These are phyloP conservation scores for Rhizopus microsporus DNA, from an alignment of 371 early-diverging fungal species.

Conservation along the genomic window DNA sequence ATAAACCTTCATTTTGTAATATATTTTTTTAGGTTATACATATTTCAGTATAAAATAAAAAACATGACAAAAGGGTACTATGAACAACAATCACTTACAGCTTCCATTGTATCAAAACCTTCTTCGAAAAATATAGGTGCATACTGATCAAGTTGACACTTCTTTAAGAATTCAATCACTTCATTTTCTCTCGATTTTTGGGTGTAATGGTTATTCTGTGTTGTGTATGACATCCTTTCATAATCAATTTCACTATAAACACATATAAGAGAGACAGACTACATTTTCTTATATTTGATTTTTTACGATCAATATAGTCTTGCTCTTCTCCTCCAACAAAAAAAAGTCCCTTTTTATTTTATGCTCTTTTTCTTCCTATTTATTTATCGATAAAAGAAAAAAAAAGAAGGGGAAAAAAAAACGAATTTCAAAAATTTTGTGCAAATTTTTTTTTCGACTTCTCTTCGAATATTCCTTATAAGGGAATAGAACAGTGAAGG, in stretches of 20 bases:
- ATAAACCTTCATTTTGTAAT: constrained; percentile 27
- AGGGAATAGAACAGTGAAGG: too few relatives aligned
- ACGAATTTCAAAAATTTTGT: too few relatives aligned
- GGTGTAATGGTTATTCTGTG: not conserved
- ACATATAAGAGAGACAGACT: too few relatives aligned
- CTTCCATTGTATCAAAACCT: constrained; percentile 49
- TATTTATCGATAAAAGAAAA: too few relatives aligned
- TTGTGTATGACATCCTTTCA: constrained; percentile 1
- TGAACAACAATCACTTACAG: constrained; percentile 28
- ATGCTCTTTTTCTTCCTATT: too few relatives aligned
- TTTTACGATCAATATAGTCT: not conserved
- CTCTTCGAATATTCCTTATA: too few relatives aligned
- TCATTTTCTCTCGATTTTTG: constrained; percentile 1
- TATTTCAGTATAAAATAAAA: not conserved
- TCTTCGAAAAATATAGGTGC: constrained; percentile 35
- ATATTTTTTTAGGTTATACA: not conserved
- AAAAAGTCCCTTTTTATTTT: not conserved
- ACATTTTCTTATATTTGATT: too few relatives aligned
- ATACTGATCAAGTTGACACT: constrained; percentile 37
- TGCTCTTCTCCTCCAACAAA: not conserved
- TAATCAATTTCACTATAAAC: not conserved
- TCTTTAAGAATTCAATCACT: constrained; percentile 27
- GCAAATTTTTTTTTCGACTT: too few relatives aligned
- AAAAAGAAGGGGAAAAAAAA: too few relatives aligned
- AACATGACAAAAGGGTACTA: constrained; percentile 3